Percentiles rank a stretch among this genome's conserved stretches.
phyloP scores from a whole-genome alignment of 2,329 filamentous ascomycete species.

The Ophiocordyceps sinensis region DNA sequence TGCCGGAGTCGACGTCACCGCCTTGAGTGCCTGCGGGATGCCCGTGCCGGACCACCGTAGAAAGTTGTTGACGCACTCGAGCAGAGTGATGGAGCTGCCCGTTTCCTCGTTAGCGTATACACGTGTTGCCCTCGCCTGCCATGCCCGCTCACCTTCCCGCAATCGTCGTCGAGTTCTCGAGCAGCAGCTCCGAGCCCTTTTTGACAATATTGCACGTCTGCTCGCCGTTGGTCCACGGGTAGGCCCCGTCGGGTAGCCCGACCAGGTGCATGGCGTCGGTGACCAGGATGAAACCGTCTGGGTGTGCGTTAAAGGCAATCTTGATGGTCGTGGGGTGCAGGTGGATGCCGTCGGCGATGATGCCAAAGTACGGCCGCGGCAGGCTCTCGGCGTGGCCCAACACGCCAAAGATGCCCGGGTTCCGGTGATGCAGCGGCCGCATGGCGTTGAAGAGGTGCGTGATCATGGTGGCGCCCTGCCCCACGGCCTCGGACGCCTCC shows the following conservation, averaged over 20 bases:
- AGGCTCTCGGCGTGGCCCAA: conserved; percentile 50
- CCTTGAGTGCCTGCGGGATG: conserved; percentile 53
- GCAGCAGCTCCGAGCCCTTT: conserved; percentile 54
- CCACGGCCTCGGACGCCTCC: conserved; percentile 56
- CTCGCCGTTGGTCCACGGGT: conserved; percentile 70
- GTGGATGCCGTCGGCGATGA: conserved; percentile 85
- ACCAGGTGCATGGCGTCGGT: conserved; percentile 86
- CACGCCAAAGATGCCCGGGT: conserved; percentile 80
- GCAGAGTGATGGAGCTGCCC: conserved; percentile 50
- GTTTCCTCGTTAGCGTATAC: conserved; percentile 1
- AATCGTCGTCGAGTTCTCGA: conserved; percentile 67
- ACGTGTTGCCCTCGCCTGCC: background rate
- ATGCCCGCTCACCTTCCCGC: conserved; percentile 47
- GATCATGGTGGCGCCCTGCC: conserved; percentile 72
- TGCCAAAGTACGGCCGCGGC: conserved; percentile 63
- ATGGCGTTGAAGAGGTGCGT: conserved; percentile 93
- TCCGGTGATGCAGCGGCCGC: conserved; percentile 78
- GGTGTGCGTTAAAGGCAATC: conserved; percentile 78
- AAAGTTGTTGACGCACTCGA: conserved; percentile 75
- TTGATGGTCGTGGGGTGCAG: conserved; percentile 78
- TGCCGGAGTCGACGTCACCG: conserved; percentile 65
- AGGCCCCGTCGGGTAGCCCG: conserved; percentile 69
- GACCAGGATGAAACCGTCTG: conserved; percentile 72
- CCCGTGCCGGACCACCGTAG: conserved; percentile 56
- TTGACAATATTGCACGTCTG: conserved; percentile 48